Evolutionary conservation across 768 basidiomycete genomes (phyloP).

Genomic region (Termitomyces sp.): DNA sequence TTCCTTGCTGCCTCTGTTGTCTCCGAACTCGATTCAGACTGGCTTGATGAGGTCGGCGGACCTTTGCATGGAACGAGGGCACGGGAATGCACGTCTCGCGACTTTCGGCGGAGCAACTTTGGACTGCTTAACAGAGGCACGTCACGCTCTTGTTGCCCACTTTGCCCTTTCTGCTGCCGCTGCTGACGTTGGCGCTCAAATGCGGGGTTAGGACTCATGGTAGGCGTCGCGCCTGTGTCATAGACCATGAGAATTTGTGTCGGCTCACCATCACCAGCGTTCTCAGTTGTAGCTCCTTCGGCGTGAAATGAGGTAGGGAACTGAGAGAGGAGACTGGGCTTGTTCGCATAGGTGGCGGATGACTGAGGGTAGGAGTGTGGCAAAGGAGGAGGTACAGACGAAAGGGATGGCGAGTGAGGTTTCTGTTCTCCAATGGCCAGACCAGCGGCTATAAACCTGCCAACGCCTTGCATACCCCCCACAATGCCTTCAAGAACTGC

Average conservation of each 20-base stretch:
- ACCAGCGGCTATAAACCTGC: slow-evolving; percentile 51
- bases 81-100: slow-evolving; percentile 13
- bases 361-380: slow-evolving; percentile 11
- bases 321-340: slow-evolving; percentile 34
- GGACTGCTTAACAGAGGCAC: slow-evolving; percentile 9
- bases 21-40: neutral
- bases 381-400: neutral
- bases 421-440: slow-evolving; percentile 23
- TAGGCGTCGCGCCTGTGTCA: slow-evolving; percentile 46
- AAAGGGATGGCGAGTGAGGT: slow-evolving; percentile 5
- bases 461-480: slow-evolving; percentile 57
- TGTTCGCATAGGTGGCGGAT: slow-evolving; percentile 12
- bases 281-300: slow-evolving; percentile 21
- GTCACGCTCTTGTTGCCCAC: neutral
- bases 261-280: slow-evolving; percentile 16
- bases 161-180: slow-evolving; percentile 14
- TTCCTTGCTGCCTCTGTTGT: neutral
- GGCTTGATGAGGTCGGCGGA: neutral
- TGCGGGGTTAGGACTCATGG: slow-evolving; percentile 43
- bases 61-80: neutral
- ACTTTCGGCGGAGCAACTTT: slow-evolving; percentile 19
- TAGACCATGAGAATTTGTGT: slow-evolving; percentile 36
- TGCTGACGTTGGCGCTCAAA: slow-evolving; percentile 27
- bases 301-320: slow-evolving; percentile 42
- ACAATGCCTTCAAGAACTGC: slow-evolving; percentile 55